A percentile compares a stretch with the other conserved stretches of the same genome.
Conservation (phyloP, 129 eudicot genomes). For the Daucus carota region DNA sequence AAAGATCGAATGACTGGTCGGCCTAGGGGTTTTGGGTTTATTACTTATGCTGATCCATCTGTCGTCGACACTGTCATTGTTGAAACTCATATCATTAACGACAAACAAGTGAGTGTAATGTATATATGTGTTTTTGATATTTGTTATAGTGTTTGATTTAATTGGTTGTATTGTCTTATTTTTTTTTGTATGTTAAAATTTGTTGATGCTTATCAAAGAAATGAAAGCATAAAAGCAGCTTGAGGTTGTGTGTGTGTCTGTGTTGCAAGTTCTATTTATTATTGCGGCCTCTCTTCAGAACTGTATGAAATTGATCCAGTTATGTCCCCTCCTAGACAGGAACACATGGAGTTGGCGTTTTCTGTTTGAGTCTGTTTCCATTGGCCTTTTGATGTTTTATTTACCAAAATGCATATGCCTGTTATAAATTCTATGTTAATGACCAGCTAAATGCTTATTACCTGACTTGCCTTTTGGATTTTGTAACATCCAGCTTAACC, state of each 20-base stretch:
- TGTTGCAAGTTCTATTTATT: background rate
- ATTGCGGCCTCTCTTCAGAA: background rate
- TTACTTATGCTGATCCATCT: conserved; percentile 80
- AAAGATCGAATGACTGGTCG: conserved; percentile 75
- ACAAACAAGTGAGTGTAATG: conserved; percentile 52
- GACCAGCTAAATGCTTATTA: background rate
- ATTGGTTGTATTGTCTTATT: background rate
- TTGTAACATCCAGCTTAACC: background rate
- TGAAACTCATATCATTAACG: conserved; percentile 73
- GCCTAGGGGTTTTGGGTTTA: conserved; percentile 92
- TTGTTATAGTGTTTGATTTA: background rate
- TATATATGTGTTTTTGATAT: background rate
- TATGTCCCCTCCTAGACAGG: background rate
- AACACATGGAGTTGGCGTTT: background rate
- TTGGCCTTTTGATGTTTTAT: background rate
- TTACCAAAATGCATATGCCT: background rate
- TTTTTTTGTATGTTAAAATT: too few species aligned
- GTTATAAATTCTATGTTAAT: background rate
- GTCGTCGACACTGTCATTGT: conserved; percentile 81
- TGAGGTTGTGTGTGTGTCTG: background rate
- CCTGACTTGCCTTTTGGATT: background rate
- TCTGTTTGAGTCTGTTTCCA: background rate
- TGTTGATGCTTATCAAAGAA: background rate
- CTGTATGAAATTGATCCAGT: background rate
- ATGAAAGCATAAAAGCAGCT: background rate